Percentiles rank a stretch among this genome's conserved stretches.
Evolutionary conservation across 2,329 filamentous ascomycete species (phyloP).

Genomic region (Calonectria pauciramosa): DNA sequence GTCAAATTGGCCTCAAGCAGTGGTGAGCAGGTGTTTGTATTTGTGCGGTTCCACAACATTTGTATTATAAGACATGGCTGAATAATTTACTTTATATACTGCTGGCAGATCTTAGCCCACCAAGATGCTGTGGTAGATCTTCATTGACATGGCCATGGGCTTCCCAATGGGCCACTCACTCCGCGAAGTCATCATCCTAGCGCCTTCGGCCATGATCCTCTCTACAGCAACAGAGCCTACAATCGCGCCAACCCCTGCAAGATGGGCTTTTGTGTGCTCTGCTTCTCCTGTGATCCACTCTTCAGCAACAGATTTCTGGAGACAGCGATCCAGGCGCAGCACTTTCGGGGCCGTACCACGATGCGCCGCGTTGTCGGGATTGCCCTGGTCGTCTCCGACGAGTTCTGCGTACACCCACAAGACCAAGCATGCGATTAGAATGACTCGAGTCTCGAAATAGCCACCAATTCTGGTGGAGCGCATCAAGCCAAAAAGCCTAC

Average conservation of each 20-base stretch:
- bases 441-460: background rate
- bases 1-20: background rate
- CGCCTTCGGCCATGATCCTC: background rate
- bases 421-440: background rate
- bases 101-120: background rate
- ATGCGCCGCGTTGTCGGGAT: background rate
- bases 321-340: background rate
- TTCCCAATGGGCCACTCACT: background rate
- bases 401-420: background rate
- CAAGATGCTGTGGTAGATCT: background rate
- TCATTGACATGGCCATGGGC: background rate
- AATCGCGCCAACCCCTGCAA: background rate
- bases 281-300: background rate
- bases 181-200: background rate
- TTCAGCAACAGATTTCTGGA: background rate
- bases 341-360: background rate
- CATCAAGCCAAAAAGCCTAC: background rate
- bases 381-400: background rate
- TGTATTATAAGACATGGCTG: background rate
- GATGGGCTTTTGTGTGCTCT: background rate
- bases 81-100: background rate
- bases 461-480: background rate
- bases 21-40: background rate
- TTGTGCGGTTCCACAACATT: background rate
- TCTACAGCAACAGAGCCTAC: background rate